These are phyloP conservation scores for Perkinsela sp. DNA, from an alignment of 208 protist species.

Conservation along the genomic window DNA sequence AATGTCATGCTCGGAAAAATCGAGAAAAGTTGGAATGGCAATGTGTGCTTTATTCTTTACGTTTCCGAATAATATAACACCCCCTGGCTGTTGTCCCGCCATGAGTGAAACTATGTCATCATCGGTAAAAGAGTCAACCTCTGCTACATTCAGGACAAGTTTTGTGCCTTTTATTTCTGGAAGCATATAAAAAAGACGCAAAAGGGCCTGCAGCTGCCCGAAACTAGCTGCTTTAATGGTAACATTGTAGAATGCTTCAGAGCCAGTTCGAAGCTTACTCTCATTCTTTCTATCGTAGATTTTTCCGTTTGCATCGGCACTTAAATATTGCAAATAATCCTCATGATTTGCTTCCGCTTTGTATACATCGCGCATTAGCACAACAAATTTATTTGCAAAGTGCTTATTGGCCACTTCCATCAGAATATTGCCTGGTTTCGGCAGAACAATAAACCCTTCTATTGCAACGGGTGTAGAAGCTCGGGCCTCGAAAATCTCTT, in stretches of 20 bases:
- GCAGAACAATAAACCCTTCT: constrained; percentile 33
- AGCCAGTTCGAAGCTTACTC: constrained; percentile 43
- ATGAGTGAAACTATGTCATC: constrained; percentile 26
- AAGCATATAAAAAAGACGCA: constrained; percentile 49
- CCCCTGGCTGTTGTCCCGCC: constrained; percentile 22
- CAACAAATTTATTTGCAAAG: constrained; percentile 51
- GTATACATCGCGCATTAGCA: constrained; percentile 59
- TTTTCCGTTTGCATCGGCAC: constrained; percentile 27
- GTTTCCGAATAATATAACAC: constrained; percentile 45
- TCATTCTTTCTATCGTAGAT: constrained; percentile 46
- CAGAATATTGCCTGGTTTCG: constrained; percentile 41
- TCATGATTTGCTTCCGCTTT: constrained; percentile 29
- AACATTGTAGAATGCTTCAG: constrained; percentile 24
- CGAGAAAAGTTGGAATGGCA: constrained; percentile 36
- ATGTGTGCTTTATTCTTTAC: constrained; percentile 20
- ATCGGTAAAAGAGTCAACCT: constrained; percentile 33
- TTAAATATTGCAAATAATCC: constrained; percentile 40
- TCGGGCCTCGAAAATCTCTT: constrained; percentile 17
- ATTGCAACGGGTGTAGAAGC: constrained; percentile 35
- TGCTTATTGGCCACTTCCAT: constrained; percentile 47
- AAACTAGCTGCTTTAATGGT: constrained; percentile 50
- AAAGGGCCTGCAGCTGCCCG: constrained; percentile 55
- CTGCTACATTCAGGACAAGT: constrained; percentile 26
- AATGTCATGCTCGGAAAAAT: constrained; percentile 34
- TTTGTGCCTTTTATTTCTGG: constrained; percentile 35